Evolutionary conservation across 768 basidiomycete genomes (phyloP), one percentile per base, ranked within the genome.

Genomic region (Lactarius akahatsu): DNA sequence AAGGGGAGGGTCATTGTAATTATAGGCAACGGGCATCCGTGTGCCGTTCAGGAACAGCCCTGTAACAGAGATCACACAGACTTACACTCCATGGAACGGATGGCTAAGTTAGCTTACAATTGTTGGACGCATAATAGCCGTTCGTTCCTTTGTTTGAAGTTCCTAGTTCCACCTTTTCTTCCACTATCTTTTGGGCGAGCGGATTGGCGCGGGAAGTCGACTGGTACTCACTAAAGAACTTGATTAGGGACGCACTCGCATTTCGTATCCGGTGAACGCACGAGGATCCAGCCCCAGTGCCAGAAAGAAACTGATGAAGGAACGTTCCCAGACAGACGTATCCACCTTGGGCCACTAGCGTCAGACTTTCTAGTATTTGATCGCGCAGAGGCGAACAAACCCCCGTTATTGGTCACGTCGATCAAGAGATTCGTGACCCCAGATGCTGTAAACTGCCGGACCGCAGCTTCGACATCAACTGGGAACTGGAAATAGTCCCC

Each of bases 381-480:
- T 28, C n/a, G 32, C 9, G 32, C n/a, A n/a, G n/a, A 30, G 23
- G 41, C 18, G 18, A 40, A 67, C 80, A 16, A 54, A 82, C 86
- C 87, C 62, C 82, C 83, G 68, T 89, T 89, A 73, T 87, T 85
- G 16, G 83, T 83, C 41, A 87, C 72, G 72, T 88, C 87, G 54
- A 89, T 79, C 28, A 88, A 68, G 13, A 88, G 74, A 36, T 78
- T 80, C 0, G 78, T 81, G 15, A 86, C 82, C 5, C 83, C 83
- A 2, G 80, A 78, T 0, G 72, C 67, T 68, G 85, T 74, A 76
- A 88, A 84, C 3, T 78, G 71, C 1, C 69, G 69, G 65, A 86
- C 73, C 1, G 83, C 80, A 9, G 81, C 75, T 1, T 78, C 79
- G 0, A 80, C 77, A 67, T 87, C 85, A 0, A 72, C 66, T 74